Evolutionary conservation across 179 eudicot genomes (phyloP), one percentile per base, ranked within the genome.

Genomic region (Silene coronaria): DNA sequence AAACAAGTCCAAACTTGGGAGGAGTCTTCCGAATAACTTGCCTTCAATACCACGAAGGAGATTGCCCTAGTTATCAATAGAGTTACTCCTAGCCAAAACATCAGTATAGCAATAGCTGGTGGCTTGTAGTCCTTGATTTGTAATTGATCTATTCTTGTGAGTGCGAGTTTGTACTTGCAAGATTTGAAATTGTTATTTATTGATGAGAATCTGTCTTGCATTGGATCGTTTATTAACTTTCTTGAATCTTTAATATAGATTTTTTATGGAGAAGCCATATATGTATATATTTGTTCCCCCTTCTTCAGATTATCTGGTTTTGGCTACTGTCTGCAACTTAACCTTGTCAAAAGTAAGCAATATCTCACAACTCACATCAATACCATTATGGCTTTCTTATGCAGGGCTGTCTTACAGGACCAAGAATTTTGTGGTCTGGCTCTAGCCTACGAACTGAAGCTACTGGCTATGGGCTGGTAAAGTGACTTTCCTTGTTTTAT

Each of bases 341-440:
- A 22, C 70, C 63, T n/a, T 60, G 72, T 42, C 45, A 24, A 58
- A 38, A 11, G 38, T 36, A 77, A 72, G 12, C 70, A 24, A 53
- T 68, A 55, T 42, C 66, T 48, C 30, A 46, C 46, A 27, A 27
- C 71, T 48, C 30, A 34, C 70, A 21, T 74, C 32, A 53, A 17
- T 57, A 75, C 59, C 36, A 38, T 61, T 13, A 5, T 22, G 65
- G 58, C 70, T 79, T 73, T 74, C 75, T 77, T 85, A 67, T 84
- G 90, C 91, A 95, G 99, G 99, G 99, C 82, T 91, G 97, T 83
- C 91, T 88, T 85, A 86, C 97, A 75, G 99, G 99, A 76, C 92
- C 97, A 17, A 87, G 96, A 80, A 84, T 91, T 78, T 90, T 89
- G 79, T 95, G 99, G 99, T 88, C 97, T 71, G 91, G 95, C 70